Base-by-base conservation (phyloP, 768 basidiomycete species). In the Leccinum variicolor region DNA sequence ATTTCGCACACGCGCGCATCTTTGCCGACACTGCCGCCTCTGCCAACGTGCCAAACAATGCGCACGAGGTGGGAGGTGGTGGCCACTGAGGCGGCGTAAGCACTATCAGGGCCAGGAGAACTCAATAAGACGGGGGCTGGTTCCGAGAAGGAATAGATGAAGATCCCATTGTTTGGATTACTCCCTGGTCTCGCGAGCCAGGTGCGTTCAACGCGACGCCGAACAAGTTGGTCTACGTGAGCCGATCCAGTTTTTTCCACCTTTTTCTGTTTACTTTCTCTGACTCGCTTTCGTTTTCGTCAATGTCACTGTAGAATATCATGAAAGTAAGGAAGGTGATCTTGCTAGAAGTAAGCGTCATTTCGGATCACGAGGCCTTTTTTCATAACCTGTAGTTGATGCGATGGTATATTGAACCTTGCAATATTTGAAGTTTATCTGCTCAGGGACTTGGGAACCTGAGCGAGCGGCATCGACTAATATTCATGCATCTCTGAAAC, bases 201-300 rank as follows among this genome's bases (percentile, higher is more conserved):
- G 61, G 58, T 84, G 85, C 86, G 45, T 69, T 93, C 62, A 80
- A 84, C 60, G 82, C 81, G n/a, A 68, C 87, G 54, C 91, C 90
- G 41, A 92, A 91, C 68, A 90, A 90, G 69, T 75, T 93, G 62
- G 81, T 92, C 26, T 92, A 94, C 75, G 93, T 92, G 67, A 72
- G 89, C 6, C 81, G n/a, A 41, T 19, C 5, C 4, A 10, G n/a
- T n/a, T 39, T 41, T n/a, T 39, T 8, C 36, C 10, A 43, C 21
- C 56, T 3, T 17, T 46, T 51, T 5, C 36, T n/a, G 6, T 54
- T 2, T 52, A 9, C 11, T 5, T 46, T 21, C 14, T 39, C 10
- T 47, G 13, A 49, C 58, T 21, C 61, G 34, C 59, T 66, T 13
- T 41, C 36, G 13, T 3, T 41, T 29, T 57, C 53, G 48, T 13